Base-by-base conservation (phyloP, 163 green algal genomes). In the Chlorella variabilis region DNA sequence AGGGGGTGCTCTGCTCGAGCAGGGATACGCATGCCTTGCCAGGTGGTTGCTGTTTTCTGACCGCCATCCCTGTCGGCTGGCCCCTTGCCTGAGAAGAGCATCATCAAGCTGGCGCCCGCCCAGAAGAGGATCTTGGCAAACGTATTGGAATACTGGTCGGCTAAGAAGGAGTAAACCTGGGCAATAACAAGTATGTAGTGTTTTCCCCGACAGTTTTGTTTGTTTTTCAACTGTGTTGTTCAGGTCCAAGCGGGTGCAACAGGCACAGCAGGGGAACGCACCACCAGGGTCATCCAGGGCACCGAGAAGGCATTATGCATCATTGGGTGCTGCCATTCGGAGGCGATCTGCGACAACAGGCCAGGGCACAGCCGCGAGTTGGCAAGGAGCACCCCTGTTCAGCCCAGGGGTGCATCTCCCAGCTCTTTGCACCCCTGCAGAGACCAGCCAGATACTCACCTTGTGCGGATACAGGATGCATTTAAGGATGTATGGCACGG, bases 111-210 rank as follows among this genome's bases (percentile, higher is more conserved):
- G 25, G 84, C 80, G 20, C 88, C 88, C 33, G 81, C 81, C 88
- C 88, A 91, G 75, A 91, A 92, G 13, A 91, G 81, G 9, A 90
- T 81, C 45, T 81, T 74, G 49, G 86, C 75, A 71, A 87, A 75
- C 25, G 59, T 29, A 51, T 39, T 58, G 38, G 79, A 83, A 62
- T 87, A 87, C 29, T 71, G 54, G 39, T 54, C 41, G 2, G 76
- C 83, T 27, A 91, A 58, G 80, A 85, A 91, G 54, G 87, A 81
- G 59, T 89, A 92, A 17, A 92, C 75, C 75, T 82, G 75, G 45
- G 11, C 45, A 15, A 54, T 15, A 54, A 54, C 11, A 54, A 15
- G 45, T 15, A n/a, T n/a, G n/a, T n/a, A n/a, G n/a, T n/a, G n/a
- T n/a, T n/a, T n/a, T n/a, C n/a, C n/a, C n/a, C n/a, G n/a, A n/a